Conservation (phyloP, 805 yeast species). For the Candida dendrica region DNA sequence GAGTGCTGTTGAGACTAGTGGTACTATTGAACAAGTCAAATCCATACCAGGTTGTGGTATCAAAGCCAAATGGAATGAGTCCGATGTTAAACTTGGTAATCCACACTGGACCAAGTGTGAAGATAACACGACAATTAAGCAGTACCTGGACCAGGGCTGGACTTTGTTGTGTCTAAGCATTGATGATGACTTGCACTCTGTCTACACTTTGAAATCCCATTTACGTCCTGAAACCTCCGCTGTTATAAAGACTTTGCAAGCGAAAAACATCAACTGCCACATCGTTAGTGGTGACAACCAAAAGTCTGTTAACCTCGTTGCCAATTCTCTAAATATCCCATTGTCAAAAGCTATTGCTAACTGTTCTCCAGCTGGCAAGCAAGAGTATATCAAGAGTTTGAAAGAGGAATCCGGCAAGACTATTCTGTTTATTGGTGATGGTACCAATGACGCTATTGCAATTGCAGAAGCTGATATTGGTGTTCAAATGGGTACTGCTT, state of each 20-base stretch:
- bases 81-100: not conserved
- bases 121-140: not conserved
- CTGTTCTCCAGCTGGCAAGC: conserved; percentile 1
- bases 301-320: not conserved
- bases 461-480: conserved; percentile 71
- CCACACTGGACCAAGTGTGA: not conserved
- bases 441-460: conserved; percentile 84
- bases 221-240: not conserved
- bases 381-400: not conserved
- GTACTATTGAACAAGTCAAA: not conserved
- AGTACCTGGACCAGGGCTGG: not conserved
- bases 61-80: not conserved
- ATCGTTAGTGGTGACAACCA: not conserved
- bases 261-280: not conserved
- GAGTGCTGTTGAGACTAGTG: not conserved
- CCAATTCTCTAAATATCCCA: not conserved
- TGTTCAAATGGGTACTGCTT: conserved; percentile 71
- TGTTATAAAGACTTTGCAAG: not conserved
- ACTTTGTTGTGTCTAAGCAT: not conserved
- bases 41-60: not conserved
- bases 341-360: conserved; percentile 45
- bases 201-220: not conserved
- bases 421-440: conserved; percentile 79
- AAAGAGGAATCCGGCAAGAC: conserved; percentile 8
- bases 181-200: not conserved